Base-by-base conservation (phyloP, 805 yeast genomes). In the Starmerella khaoyaiensis region DNA sequence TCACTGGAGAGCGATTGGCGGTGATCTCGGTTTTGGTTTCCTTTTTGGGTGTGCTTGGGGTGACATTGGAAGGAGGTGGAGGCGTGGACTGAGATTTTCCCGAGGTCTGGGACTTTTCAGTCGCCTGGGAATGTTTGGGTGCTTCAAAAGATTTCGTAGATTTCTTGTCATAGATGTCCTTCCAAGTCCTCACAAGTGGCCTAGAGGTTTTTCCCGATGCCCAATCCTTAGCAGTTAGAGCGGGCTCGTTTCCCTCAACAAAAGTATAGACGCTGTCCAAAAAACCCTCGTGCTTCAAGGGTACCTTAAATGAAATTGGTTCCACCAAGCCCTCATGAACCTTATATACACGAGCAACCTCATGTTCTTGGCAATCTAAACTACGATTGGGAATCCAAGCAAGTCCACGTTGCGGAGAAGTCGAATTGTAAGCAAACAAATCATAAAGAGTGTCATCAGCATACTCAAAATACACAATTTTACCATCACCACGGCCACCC, bases 401-500 rank as follows among this genome's bases (percentile, higher is more conserved):
- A 55, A 87, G 76, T 1, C 99, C 99, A 59, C 98, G 79, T 66
- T 90, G 98, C 2, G 98, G 90, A 23, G 82, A 93, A 2, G 75
- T 71, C 3, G 96, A 83, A 43, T 76, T 76, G 58, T 71, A 90
- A 57, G 87, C 95, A n/a, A 94, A 80, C 42, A 90, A 62, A 49
- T 79, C 82, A 59, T 67, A 76, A 39, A 90, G 66, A 52, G 76
- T 79, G 52, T 87, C 96, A 51, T 80, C 73, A 44, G 76, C 83
- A 58, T 71, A 83, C 64, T 90, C 98, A 55, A 65, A 90, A 62
- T 87, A 87, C 54, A 95, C 80, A 52, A 90, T 82, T 58, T 87
- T 90, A 51, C 97, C 97, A 59, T 90, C 98, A 58, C 96, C 96
- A 60, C 90, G 87, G 50, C 98, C 99, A 22, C 94, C 97, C 44